phyloP scores from a whole-genome alignment of 1,284 basidiomycete species.

The Leucoagaricus sp. region DNA sequence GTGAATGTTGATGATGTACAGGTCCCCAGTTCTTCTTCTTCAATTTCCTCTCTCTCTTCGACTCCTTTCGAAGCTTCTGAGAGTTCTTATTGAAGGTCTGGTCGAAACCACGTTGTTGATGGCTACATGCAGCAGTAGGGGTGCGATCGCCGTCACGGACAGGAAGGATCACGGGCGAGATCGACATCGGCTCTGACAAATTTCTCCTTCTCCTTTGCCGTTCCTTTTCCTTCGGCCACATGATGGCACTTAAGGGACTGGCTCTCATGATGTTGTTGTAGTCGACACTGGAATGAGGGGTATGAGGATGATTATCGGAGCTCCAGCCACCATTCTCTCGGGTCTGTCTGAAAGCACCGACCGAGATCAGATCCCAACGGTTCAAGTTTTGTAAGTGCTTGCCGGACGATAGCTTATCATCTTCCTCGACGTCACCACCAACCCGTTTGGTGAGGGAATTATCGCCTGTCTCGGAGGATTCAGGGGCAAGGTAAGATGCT shows the following conservation, averaged over 20 bases:
- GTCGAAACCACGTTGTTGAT: slow-evolving; percentile 27
- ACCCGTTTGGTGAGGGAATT: slow-evolving; percentile 17
- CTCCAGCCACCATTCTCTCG: slow-evolving; percentile 45
- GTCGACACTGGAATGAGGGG: slow-evolving; percentile 34
- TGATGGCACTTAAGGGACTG: slow-evolving; percentile 56
- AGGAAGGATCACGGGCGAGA: slow-evolving; percentile 58
- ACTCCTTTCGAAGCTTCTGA: slow-evolving; percentile 57
- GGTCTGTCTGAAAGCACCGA: slow-evolving; percentile 71
- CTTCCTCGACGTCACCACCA: slow-evolving; percentile 18
- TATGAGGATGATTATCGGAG: slow-evolving; percentile 28
- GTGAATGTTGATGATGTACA: slow-evolving; percentile 35
- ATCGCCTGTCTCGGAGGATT: slow-evolving; percentile 38
- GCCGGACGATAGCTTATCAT: slow-evolving; percentile 19
- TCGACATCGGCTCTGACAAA: slow-evolving; percentile 21
- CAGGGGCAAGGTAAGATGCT: slow-evolving; percentile 64
- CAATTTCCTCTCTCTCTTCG: slow-evolving; percentile 64
- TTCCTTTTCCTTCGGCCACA: slow-evolving; percentile 43
- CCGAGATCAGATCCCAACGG: slow-evolving; percentile 76
- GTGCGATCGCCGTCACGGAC: slow-evolving; percentile 59
- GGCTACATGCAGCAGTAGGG: slow-evolving; percentile 33
- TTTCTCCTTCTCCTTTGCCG: slow-evolving; percentile 16
- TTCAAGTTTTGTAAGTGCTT: slow-evolving; percentile 45
- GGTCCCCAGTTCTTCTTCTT: slow-evolving; percentile 56
- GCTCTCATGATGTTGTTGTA: slow-evolving; percentile 51
- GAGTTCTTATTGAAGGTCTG: slow-evolving; percentile 29